Percentiles rank a stretch among this genome's conserved stretches.
These are phyloP conservation scores for Rhizomucor miehei DNA, from an alignment of 371 early-diverging fungal genomes.

Conservation along the genomic window DNA sequence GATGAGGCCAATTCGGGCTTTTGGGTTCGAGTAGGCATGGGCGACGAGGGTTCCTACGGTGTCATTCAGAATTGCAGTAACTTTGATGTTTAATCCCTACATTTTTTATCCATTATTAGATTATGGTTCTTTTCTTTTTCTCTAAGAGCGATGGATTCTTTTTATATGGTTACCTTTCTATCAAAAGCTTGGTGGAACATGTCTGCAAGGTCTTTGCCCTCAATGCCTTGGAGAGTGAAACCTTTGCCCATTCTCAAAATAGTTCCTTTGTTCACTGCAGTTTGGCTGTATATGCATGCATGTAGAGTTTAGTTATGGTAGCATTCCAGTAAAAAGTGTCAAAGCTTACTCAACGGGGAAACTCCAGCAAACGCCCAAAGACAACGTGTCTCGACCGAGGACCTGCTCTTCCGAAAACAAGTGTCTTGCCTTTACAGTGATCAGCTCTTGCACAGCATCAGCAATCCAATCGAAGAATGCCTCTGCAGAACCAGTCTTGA, in stretches of 20 bases:
- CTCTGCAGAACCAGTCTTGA: slow-evolving; percentile 62
- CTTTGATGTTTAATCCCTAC: slow-evolving; percentile 45
- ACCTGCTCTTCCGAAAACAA: slow-evolving; percentile 27
- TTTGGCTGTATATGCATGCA: slow-evolving; percentile 52
- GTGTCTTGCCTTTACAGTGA: slow-evolving; percentile 25
- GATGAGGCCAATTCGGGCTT: slow-evolving; percentile 81
- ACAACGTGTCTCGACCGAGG: slow-evolving; percentile 32
- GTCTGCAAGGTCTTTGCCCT: slow-evolving; percentile 79
- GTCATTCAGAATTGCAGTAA: slow-evolving; percentile 88
- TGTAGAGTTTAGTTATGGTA: neutral
- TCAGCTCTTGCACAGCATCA: slow-evolving; percentile 43
- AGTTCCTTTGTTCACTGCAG: slow-evolving; percentile 68
- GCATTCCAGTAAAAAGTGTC: slow-evolving; percentile 1
- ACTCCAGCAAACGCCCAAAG: slow-evolving; percentile 50
- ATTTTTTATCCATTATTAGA: too few relatives aligned
- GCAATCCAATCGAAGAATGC: slow-evolving; percentile 90
- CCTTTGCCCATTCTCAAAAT: slow-evolving; percentile 93
- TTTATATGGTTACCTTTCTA: slow-evolving; percentile 50
- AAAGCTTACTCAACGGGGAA: slow-evolving; percentile 46
- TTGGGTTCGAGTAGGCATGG: slow-evolving; percentile 76
- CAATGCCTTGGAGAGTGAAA: slow-evolving; percentile 70
- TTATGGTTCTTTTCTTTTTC: too few relatives aligned
- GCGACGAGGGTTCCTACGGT: slow-evolving; percentile 88
- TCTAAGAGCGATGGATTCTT: too few relatives aligned
- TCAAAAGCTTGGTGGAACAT: slow-evolving; percentile 74